These are phyloP conservation scores for Leersia perrieri DNA, from an alignment of 176 grass and related monocot genomes.

Conservation along the genomic window DNA sequence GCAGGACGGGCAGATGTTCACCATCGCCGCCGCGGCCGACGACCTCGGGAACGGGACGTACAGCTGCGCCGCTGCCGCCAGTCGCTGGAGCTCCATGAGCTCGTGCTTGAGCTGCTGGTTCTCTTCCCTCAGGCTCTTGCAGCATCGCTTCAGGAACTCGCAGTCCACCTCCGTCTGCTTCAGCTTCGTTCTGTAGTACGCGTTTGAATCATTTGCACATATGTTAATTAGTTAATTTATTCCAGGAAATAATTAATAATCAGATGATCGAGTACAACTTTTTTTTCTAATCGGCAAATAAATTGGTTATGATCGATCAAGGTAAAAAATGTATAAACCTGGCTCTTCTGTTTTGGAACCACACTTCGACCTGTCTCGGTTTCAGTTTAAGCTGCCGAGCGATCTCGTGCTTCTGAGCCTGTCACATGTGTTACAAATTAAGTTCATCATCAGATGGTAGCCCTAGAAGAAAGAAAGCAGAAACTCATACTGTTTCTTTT, in stretches of 20 bases:
- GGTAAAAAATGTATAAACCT: conserved; percentile 30
- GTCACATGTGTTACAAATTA: conserved; percentile 1
- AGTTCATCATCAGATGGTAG: neutral
- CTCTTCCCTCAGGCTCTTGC: conserved; percentile 58
- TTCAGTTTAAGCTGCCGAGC: conserved; percentile 57
- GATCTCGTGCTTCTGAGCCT: conserved; percentile 68
- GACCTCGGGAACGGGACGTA: conserved; percentile 30
- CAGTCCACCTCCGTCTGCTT: conserved; percentile 75
- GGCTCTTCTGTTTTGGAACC: conserved; percentile 92
- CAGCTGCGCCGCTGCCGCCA: neutral
- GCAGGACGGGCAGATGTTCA: conserved; percentile 54
- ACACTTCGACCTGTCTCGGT: conserved; percentile 78
- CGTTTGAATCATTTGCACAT: neutral
- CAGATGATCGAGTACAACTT: no score
- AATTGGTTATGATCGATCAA: no score
- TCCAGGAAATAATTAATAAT: neutral
- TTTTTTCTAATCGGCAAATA: no score
- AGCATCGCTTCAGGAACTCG: conserved; percentile 57
- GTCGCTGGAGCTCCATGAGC: conserved; percentile 44
- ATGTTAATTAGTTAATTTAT: neutral
- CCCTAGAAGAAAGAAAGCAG: neutral
- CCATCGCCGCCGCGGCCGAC: neutral
- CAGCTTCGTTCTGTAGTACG: conserved; percentile 78
- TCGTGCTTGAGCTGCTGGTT: conserved; percentile 65
- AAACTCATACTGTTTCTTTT: neutral